These are phyloP conservation scores for Solanum habrochaites DNA, from an alignment of 257 asterid genomes.

Conservation along the genomic window DNA sequence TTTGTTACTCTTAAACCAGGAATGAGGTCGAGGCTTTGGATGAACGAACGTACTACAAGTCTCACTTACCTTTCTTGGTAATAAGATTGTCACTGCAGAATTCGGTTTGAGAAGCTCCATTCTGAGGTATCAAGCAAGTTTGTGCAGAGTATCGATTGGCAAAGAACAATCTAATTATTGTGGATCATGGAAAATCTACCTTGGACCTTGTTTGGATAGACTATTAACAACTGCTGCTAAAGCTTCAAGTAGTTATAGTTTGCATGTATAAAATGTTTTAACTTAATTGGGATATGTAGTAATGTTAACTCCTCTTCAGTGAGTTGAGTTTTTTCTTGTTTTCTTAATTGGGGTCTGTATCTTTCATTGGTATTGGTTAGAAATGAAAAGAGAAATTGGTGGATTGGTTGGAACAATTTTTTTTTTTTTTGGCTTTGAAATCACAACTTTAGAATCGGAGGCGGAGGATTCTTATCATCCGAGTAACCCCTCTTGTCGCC, in stretches of 20 bases:
- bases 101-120: not conserved
- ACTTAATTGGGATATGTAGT: not conserved
- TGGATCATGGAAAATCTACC: not conserved
- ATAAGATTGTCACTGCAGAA: not conserved
- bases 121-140: not conserved
- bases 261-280: not conserved
- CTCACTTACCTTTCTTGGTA: not conserved
- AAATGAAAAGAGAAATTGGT: slow-evolving; percentile 6
- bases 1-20: not conserved
- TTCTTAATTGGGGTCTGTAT: not conserved
- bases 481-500: not conserved
- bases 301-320: not conserved
- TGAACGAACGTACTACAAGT: not conserved
- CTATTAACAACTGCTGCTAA: not conserved
- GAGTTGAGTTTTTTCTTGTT: not conserved
- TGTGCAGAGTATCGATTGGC: not conserved
- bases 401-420: not conserved
- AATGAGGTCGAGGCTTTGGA: not conserved
- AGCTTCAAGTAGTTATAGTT: not conserved
- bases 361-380: not conserved
- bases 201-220: not conserved
- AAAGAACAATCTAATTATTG: not conserved
- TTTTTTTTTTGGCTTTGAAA: not conserved
- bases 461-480: not conserved
- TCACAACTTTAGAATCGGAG: not conserved